A percentile compares a stretch with the other conserved stretches of the same genome.
Evolutionary conservation across 768 basidiomycete genomes (phyloP).

Genomic region (Leccinum rimulosum): DNA sequence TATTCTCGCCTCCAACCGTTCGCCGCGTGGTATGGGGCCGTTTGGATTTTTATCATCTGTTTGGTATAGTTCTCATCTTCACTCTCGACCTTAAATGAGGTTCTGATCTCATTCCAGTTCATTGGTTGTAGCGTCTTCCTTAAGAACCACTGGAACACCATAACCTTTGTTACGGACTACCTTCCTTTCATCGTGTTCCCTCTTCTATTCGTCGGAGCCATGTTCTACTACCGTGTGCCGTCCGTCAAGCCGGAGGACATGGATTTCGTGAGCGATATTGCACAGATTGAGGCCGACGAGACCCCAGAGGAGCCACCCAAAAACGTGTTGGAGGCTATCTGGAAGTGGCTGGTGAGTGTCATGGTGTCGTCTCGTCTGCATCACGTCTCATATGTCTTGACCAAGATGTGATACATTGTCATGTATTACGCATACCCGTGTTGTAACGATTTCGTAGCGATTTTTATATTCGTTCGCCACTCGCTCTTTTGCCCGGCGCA

Average conservation of each 20-base stretch:
- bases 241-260: conserved; percentile 54
- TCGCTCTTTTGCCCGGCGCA: too few species aligned
- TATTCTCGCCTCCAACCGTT: conserved; percentile 64
- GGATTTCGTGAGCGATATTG: conserved; percentile 77
- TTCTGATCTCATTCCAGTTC: conserved; percentile 42
- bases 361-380: not conserved
- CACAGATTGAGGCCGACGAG: conserved; percentile 66
- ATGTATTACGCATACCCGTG: not conserved
- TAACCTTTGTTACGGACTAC: conserved; percentile 80
- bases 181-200: conserved; percentile 73
- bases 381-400: conserved; percentile 19
- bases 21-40: conserved; percentile 57
- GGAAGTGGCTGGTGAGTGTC: conserved; percentile 72
- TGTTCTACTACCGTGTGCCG: conserved; percentile 38
- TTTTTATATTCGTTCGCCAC: too few species aligned
- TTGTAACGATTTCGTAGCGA: not conserved
- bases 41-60: conserved; percentile 46
- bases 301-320: conserved; percentile 70
- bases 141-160: conserved; percentile 49
- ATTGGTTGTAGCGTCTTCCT: conserved; percentile 54
- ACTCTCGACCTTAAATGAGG: not conserved
- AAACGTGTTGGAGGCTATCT: conserved; percentile 67
- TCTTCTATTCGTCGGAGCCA: conserved; percentile 63
- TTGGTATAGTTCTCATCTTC: conserved; percentile 45
- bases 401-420: not conserved